phyloP scores from a whole-genome alignment of 176 grass and related monocot species.

The Tuctoria greenei region DNA sequence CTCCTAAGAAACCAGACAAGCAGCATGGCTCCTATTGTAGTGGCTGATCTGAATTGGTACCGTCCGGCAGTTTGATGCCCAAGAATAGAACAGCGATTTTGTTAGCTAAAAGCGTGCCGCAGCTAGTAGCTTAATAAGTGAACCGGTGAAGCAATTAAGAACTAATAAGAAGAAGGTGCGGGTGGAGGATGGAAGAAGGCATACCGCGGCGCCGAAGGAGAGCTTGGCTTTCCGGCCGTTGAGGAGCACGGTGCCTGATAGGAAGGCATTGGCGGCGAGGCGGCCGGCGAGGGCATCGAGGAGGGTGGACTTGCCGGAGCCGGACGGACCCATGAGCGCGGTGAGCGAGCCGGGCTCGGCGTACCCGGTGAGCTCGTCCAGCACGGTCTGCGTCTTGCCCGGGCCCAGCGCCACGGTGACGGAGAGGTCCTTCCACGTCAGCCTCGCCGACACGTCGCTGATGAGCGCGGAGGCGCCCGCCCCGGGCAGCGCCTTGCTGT shows the following conservation, averaged over 20 bases:
- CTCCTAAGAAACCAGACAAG: background rate
- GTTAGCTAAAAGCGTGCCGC: background rate
- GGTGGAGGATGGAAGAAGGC: background rate
- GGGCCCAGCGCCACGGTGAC: slow-evolving; percentile 76
- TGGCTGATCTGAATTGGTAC: background rate
- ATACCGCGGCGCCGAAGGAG: slow-evolving; percentile 94
- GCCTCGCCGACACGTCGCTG: slow-evolving; percentile 82
- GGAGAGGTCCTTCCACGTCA: slow-evolving; percentile 95
- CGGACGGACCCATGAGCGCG: slow-evolving; percentile 90
- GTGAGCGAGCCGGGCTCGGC: slow-evolving; percentile 86
- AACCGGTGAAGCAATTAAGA: background rate
- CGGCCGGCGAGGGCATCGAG: slow-evolving; percentile 90
- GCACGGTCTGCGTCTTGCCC: slow-evolving; percentile 72
- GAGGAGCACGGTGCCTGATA: slow-evolving; percentile 77
- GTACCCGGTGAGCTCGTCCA: slow-evolving; percentile 86
- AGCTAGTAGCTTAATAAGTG: no score
- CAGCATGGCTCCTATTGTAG: background rate
- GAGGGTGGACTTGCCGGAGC: slow-evolving; percentile 95
- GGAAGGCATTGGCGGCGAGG: slow-evolving; percentile 91
- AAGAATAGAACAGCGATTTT: slow-evolving; percentile 4
- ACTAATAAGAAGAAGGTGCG: background rate
- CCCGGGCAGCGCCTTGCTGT: slow-evolving; percentile 47
- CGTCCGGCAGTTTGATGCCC: background rate
- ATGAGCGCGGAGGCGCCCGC: slow-evolving; percentile 50
- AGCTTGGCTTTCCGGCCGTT: slow-evolving; percentile 96